A percentile compares a stretch with the other conserved stretches of the same genome.
Conservation (phyloP, 225 moss, liverwort and hornwort genomes). For the Climacium dendroides region DNA sequence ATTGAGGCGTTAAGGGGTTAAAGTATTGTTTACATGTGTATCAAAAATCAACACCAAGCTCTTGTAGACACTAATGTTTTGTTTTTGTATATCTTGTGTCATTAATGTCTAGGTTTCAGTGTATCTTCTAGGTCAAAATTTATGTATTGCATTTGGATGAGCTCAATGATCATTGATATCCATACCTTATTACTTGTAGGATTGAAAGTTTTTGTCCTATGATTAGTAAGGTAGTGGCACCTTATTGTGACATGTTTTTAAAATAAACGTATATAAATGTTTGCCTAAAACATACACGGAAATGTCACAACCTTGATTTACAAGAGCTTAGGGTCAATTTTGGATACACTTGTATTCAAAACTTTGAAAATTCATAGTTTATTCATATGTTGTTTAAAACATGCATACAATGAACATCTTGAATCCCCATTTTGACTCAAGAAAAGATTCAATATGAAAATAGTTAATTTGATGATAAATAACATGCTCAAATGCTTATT, state of each 20-base stretch:
- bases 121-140: neutral
- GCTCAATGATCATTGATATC: too few relatives aligned
- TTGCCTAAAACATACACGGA: neutral
- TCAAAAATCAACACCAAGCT: neutral
- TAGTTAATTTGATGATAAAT: neutral
- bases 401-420: neutral
- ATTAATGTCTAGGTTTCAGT: neutral
- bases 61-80: accelerated
- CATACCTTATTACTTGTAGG: neutral
- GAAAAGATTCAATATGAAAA: neutral
- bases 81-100: neutral
- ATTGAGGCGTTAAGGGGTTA: too few relatives aligned
- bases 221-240: neutral
- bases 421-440: accelerated
- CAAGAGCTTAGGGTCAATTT: too few relatives aligned
- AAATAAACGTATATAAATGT: neutral
- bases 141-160: too few relatives aligned
- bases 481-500: neutral
- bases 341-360: neutral
- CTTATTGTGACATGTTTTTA: neutral
- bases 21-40: neutral
- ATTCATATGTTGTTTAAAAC: neutral
- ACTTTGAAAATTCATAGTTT: neutral
- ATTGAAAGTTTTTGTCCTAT: neutral
- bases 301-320: neutral